These are phyloP conservation scores for Microcera coccophila DNA, from an alignment of 2,329 filamentous ascomycete species.

Conservation along the genomic window DNA sequence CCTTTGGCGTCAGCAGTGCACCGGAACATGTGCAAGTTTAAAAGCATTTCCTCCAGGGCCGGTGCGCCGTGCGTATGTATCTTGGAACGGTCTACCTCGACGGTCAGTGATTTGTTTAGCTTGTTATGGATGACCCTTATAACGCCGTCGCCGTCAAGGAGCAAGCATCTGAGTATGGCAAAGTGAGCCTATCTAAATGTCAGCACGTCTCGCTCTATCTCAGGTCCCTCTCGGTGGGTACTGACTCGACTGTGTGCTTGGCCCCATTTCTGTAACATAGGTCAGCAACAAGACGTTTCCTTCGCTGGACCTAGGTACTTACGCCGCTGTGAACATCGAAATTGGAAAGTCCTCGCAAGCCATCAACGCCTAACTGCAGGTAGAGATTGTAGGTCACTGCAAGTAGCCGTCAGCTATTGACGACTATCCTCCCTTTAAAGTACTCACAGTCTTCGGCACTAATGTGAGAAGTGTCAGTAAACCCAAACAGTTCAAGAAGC, in stretches of 20 bases:
- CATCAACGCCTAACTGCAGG: conserved; percentile 39
- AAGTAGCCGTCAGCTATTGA: conserved; percentile 6
- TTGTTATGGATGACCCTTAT: conserved; percentile 46
- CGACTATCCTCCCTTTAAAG: not conserved
- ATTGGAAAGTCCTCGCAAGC: conserved; percentile 36
- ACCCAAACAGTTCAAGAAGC: conserved; percentile 42
- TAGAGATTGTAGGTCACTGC: conserved; percentile 40
- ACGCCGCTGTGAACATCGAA: conserved; percentile 34
- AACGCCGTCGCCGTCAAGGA: conserved; percentile 50
- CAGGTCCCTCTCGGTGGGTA: not conserved
- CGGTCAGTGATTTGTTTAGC: conserved; percentile 45
- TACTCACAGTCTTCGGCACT: conserved; percentile 36
- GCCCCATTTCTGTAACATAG: conserved; percentile 38
- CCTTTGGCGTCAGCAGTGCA: conserved; percentile 55
- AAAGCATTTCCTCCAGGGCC: conserved; percentile 55
- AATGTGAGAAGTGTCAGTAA: conserved; percentile 32
- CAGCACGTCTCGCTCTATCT: conserved; percentile 1
- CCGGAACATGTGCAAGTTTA: conserved; percentile 59
- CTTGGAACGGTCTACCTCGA: conserved; percentile 54
- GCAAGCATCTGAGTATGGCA: conserved; percentile 58
- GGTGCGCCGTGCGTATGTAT: conserved; percentile 54
- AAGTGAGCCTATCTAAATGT: conserved; percentile 52
- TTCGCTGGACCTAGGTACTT: conserved; percentile 11
- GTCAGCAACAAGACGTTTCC: conserved; percentile 1
- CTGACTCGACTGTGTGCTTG: conserved; percentile 39